Evolutionary conservation across 257 asterid species (phyloP).

Genomic region (Fraxinus quadrangulata): DNA sequence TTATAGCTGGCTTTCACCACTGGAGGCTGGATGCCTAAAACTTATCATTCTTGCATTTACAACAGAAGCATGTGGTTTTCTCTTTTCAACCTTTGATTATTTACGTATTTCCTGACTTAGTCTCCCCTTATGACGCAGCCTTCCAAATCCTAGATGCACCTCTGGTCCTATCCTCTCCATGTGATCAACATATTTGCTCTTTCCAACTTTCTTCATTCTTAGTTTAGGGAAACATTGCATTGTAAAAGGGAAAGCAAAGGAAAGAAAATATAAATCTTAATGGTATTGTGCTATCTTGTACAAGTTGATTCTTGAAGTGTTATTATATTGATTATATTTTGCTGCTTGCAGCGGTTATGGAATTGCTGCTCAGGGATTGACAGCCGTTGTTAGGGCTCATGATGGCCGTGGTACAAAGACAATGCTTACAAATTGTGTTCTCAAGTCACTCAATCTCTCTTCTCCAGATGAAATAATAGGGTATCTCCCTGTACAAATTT

Average conservation of each 20-base stretch:
- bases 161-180: not conserved
- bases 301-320: not conserved
- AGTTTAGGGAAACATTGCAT: not conserved
- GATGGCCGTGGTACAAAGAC: conserved; percentile 96
- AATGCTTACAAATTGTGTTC: conserved; percentile 61
- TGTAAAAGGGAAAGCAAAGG: not conserved
- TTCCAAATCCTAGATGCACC: conserved; percentile 5
- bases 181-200: not conserved
- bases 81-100: not conserved
- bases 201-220: conserved; percentile 18
- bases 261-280: not conserved
- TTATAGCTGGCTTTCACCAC: not conserved
- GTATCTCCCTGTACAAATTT: conserved; percentile 41
- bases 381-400: conserved; percentile 84
- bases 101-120: not conserved
- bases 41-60: no score
- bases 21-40: not conserved
- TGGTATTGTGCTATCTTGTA: not conserved
- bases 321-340: conserved; percentile 7
- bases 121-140: not conserved
- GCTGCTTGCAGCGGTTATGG: conserved; percentile 83
- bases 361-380: conserved; percentile 87
- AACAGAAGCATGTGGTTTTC: not conserved
- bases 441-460: conserved; percentile 72
- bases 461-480: conserved; percentile 92